Evolutionary conservation across 129 eudicot genomes (phyloP), one percentile per base, ranked within the genome.

Genomic region (Pseudognaphalium luteoalbum): DNA sequence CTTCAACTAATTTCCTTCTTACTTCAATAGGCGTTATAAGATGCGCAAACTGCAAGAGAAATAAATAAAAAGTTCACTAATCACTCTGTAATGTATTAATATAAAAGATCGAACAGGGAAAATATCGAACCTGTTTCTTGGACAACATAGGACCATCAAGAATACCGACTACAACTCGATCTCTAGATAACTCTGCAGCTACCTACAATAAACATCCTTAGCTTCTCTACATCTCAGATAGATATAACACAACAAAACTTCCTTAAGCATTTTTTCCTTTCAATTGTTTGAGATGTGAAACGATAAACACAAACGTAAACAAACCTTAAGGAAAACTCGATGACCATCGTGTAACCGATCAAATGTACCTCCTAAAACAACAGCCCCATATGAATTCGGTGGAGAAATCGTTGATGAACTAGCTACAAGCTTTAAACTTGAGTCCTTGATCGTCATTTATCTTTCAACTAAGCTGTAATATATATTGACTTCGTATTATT

Each of bases 281-380:
- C 0, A 20, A 69, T 1, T 67, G 54, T 25, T 19, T 44, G 29
- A 21, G 14, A 20, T n/a, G 25, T 30, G 21, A 47, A 42, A 52
- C 66, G 44, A 59, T 17, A 52, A 70, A 59, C 16, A 51, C 10
- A 75, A 35, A 81, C 2, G 28, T 4, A 20, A 29, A 42, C 51
- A 30, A 37, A 92, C 98, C 98, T 86, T 90, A 75, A 92, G 92
- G 77, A 92, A 90, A 71, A 84, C 92, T 61, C 92, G 94, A 76
- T 92, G 98, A 59, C 98, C 98, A 56, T 90, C 85, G 68, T 92
- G 98, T 74, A 92, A 86, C 35, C 98, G 93, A 73, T 92, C 98
- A 72, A 92, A 92, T 47, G 98, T 90, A 85, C 98, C 98, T 15
- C 96, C 96, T 20, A 92, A 83, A 83, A 92, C 93, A 57, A 92